Evolutionary conservation across 331 rosid species (phyloP), one percentile per base, ranked within the genome.

Genomic region (Rosa hybrid): DNA sequence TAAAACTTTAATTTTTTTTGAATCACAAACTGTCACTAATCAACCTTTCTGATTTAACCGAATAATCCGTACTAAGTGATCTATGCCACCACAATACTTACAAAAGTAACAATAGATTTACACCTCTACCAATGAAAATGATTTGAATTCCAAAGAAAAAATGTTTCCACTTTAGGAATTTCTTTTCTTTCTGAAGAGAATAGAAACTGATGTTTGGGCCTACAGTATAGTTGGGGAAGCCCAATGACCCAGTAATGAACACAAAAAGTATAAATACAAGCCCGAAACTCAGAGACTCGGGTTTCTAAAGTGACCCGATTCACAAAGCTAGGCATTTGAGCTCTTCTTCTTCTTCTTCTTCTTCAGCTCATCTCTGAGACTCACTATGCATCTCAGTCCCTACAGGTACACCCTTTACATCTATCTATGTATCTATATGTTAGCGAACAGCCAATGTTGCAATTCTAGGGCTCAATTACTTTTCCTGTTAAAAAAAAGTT

Each of bases 291-390:
- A 38, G 8, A 38, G 41, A 54, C 49, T 12, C 6, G n/a, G 14
- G 54, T 2, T 53, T 74, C 38, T 7, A 34, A 27, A 7, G 51
- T 3, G 51, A 56, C 21, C 69, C 34, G 46, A 39, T 74, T 53
- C 11, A 16, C 68, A 75, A n/a, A n/a, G 12, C 8, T 16, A 9
- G 3, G 38, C 68, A 39, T 41, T 13, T 34, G 68, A 41, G 23
- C 42, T 74, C 68, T 73, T 51, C 77, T 71, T 8, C 76, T 18
- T 54, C 76, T 18, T 54, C 16, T n/a, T 65, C 71, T 42, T 73
- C 75, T n/a, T 48, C 76, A 7, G 21, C 11, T 48, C 75, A 21
- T 46, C 30, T 9, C 30, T 27, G 23, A 0, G 11, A 30, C 65
- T 53, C 67, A 5, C 48, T 74, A 53, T 74, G 67, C 34, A 14